Conservation (phyloP, 768 basidiomycete species). For the Boletellus emodensis region DNA sequence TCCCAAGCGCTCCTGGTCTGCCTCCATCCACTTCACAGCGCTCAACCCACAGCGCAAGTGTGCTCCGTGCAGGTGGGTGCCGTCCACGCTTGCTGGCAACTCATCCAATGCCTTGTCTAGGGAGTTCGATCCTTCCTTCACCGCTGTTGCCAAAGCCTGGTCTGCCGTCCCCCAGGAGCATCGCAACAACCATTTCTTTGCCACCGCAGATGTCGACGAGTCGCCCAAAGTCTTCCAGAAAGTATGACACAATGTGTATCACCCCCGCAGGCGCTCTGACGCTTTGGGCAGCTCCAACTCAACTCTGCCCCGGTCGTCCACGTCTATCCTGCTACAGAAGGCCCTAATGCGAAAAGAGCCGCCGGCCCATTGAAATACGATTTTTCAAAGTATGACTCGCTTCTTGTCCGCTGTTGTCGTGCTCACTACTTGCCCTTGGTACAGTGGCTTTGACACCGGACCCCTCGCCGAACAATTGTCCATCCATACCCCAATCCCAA, state of each 20-base stretch:
- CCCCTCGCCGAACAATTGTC: conserved; percentile 76
- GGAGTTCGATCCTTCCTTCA: conserved; percentile 81
- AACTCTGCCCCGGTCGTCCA: conserved; percentile 81
- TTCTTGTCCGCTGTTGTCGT: not conserved
- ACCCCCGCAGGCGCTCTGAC: conserved; percentile 8
- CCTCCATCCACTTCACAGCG: conserved; percentile 87
- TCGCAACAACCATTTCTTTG: conserved; percentile 90
- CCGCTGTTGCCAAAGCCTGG: conserved; percentile 85
- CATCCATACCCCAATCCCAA: conserved; percentile 67
- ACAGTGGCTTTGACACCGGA: conserved; percentile 79
- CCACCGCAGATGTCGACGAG: conserved; percentile 81
- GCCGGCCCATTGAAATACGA: conserved; percentile 68
- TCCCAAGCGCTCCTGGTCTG: conserved; percentile 80
- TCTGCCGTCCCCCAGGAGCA: conserved; percentile 50
- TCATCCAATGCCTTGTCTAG: conserved; percentile 37
- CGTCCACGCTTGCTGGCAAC: not conserved
- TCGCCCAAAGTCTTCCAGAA: conserved; percentile 74
- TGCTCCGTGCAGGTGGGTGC: conserved; percentile 82
- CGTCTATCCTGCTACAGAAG: conserved; percentile 69
- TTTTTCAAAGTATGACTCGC: conserved; percentile 59
- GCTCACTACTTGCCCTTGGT: conserved; percentile 1
- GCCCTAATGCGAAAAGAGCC: conserved; percentile 53
- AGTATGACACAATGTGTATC: conserved; percentile 38
- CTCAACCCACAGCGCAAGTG: conserved; percentile 78
- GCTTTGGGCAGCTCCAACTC: conserved; percentile 62